phyloP scores from a whole-genome alignment of 2,329 filamentous ascomycete genomes.

The Aspergillus transmontanensis region DNA sequence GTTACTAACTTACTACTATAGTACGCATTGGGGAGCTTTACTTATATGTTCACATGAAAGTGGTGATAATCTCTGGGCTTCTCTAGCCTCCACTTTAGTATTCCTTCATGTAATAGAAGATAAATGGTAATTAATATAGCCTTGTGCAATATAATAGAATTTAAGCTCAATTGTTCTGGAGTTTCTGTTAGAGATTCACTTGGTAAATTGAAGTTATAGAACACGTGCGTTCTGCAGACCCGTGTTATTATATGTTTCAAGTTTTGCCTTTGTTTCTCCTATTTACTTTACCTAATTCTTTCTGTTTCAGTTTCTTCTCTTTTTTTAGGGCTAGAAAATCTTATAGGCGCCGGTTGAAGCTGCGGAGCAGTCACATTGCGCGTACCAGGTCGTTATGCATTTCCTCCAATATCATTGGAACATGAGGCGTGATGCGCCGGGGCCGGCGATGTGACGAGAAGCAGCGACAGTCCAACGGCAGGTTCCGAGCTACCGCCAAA shows the following conservation, averaged over 20 bases:
- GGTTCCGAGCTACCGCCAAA: slow-evolving; percentile 16
- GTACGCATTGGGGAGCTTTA: too few relatives aligned
- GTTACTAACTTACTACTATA: too few relatives aligned
- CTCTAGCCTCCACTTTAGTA: too few relatives aligned
- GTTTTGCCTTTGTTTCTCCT: neutral
- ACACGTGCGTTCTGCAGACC: too few relatives aligned
- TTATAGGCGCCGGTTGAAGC: neutral
- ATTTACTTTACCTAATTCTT: neutral
- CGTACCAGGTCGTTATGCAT: neutral
- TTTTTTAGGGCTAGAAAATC: neutral
- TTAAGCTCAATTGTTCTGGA: too few relatives aligned
- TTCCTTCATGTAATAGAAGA: too few relatives aligned
- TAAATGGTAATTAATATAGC: too few relatives aligned
- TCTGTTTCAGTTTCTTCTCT: neutral
- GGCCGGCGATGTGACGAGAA: slow-evolving; percentile 25
- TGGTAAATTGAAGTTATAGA: too few relatives aligned
- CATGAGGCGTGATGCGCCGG: slow-evolving; percentile 19
- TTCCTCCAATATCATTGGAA: slow-evolving; percentile 15
- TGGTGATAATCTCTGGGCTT: too few relatives aligned
- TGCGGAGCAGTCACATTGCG: slow-evolving; percentile 13
- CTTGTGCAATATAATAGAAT: too few relatives aligned
- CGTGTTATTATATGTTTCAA: neutral
- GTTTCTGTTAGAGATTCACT: too few relatives aligned
- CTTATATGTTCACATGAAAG: too few relatives aligned
- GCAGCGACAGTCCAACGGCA: slow-evolving; percentile 17